phyloP scores from a whole-genome alignment of 129 eudicot genomes.

The Calendula officinalis region DNA sequence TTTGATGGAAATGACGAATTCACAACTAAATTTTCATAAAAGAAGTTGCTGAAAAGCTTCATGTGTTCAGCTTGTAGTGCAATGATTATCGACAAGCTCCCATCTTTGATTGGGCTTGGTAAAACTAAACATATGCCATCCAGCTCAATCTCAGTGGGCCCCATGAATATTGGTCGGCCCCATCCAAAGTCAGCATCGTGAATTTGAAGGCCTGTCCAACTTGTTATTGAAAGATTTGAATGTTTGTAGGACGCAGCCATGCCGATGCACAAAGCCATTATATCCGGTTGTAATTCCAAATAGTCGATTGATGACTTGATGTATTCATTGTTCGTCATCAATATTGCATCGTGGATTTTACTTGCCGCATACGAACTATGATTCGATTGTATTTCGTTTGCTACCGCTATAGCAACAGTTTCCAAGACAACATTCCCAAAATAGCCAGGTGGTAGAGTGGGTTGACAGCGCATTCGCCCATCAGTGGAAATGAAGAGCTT shows the following conservation, averaged over 20 bases:
- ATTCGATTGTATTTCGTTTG: neutral
- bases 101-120: constrained; percentile 15
- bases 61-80: neutral
- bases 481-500: neutral
- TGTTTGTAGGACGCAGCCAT: neutral
- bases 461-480: neutral
- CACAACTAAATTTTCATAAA: neutral
- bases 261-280: neutral
- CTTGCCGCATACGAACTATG: neutral
- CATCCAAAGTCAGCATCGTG: constrained; percentile 10
- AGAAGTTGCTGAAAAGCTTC: neutral
- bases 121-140: neutral
- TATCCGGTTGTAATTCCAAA: neutral
- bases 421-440: neutral
- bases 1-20: neutral
- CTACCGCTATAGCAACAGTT: neutral
- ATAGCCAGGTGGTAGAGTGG: constrained; percentile 4
- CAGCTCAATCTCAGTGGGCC: neutral
- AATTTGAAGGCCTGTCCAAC: neutral
- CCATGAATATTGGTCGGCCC: constrained; percentile 12
- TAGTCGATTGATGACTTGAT: constrained; percentile 1
- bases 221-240: neutral
- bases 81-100: neutral
- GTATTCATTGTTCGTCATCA: neutral
- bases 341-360: neutral